Evolutionary conservation across 176 grass and related monocot genomes (phyloP), one percentile per base, ranked within the genome.

Genomic region (Oryza meyeriana): DNA sequence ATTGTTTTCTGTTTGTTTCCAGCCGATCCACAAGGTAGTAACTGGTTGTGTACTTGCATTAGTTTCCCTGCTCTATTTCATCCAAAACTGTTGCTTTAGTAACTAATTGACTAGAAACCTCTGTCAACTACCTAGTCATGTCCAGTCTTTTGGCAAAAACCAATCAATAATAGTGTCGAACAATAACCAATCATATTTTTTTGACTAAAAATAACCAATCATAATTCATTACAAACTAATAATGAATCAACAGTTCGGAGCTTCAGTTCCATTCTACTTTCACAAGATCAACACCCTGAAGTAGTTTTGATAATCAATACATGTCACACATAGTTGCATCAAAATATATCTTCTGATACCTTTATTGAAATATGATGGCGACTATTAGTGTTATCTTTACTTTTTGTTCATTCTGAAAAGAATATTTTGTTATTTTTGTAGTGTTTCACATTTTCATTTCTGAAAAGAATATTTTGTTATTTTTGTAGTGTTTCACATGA

Each of bases 401-500:
- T 35, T 74, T 61, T 76, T 71, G 55, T 69, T 36, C 64, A 52
- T 77, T 71, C 61, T 74, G 6, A 22, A 80, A 29, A 87, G 41
- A 52, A 71, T 27, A 47, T 18, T 77, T 69, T 64, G 9, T 50
- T 77, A 30, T 70, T 76, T 86, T 48, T 69, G 35, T 81, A 70
- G 13, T 28, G 16, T 73, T 84, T 84, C 36, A 64, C 45, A 35
- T 83, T n/a, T n/a, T n/a, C n/a, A n/a, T n/a, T 77, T 71, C 61
- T 74, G 6, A 22, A 80, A 29, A 87, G 41, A 52, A 71, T 27
- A 47, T 18, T 77, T 69, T 64, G 9, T 50, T 77, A 30, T 70
- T 76, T 86, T 48, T 69, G 35, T 81, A 70, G 13, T 28, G 16
- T 73, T 84, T 84, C 36, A 64, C 45, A 35, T 83, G n/a, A 13